These are phyloP conservation scores for Solanum pimpinellifolium DNA, from an alignment of 257 asterid genomes.

Conservation along the genomic window DNA sequence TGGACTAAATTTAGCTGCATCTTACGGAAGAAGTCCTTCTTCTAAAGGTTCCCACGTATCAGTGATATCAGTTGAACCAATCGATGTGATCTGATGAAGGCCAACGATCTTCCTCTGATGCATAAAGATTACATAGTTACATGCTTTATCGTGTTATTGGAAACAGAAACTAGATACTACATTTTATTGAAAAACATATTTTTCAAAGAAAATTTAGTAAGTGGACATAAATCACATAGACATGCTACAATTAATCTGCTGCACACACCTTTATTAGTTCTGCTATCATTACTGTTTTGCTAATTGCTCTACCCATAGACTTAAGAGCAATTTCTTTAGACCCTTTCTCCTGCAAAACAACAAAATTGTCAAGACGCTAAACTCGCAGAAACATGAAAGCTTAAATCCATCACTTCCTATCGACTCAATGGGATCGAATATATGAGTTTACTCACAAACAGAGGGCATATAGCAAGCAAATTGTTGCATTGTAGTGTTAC, in stretches of 20 bases:
- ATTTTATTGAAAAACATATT: not conserved
- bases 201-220: not conserved
- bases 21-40: conserved; percentile 12
- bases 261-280: conserved; percentile 53
- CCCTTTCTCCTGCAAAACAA: conserved; percentile 41
- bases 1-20: not conserved
- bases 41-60: conserved; percentile 14
- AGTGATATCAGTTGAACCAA: conserved; percentile 9
- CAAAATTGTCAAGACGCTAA: not conserved
- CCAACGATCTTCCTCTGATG: conserved; percentile 3
- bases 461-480: not conserved
- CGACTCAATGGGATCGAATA: not conserved
- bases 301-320: conserved; percentile 83
- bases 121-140: not conserved
- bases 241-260: not conserved
- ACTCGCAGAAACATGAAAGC: not conserved
- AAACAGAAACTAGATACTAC: not conserved
- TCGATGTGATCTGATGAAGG: conserved; percentile 8
- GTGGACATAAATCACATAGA: not conserved
- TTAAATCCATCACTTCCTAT: not conserved
- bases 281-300: conserved; percentile 57
- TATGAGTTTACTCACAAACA: not conserved
- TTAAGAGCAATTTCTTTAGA: conserved; percentile 51
- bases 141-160: not conserved
- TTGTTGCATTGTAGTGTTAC: not conserved